phyloP scores from a whole-genome alignment of 805 yeast species.

The Yarrowia sp. region DNA sequence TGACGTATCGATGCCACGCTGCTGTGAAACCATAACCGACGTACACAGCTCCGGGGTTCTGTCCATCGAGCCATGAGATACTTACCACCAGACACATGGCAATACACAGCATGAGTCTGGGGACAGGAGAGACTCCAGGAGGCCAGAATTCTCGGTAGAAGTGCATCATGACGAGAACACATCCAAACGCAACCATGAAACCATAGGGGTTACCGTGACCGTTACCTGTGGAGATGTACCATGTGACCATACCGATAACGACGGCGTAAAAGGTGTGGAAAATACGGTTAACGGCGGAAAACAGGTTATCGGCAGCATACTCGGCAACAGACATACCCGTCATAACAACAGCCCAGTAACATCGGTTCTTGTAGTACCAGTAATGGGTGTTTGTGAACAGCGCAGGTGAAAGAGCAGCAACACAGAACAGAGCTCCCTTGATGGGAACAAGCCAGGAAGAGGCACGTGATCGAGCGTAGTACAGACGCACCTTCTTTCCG shows the following conservation, averaged over 20 bases:
- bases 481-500: background rate
- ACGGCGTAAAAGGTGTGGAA: constrained; percentile 37
- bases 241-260: constrained; percentile 38
- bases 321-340: constrained; percentile 36
- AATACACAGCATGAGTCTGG: constrained; percentile 36
- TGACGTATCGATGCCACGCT: constrained; percentile 41
- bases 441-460: constrained; percentile 32
- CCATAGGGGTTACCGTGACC: constrained; percentile 41
- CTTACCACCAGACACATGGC: constrained; percentile 38
- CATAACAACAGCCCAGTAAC: constrained; percentile 40
- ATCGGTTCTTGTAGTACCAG: constrained; percentile 34
- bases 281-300: constrained; percentile 35
- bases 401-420: constrained; percentile 34
- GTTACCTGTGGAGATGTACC: constrained; percentile 41
- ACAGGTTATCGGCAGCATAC: constrained; percentile 39
- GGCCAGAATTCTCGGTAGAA: constrained; percentile 37
- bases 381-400: constrained; percentile 34
- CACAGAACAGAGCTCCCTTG: constrained; percentile 33
- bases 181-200: constrained; percentile 31
- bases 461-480: background rate
- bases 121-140: constrained; percentile 35
- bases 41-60: constrained; percentile 31
- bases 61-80: constrained; percentile 37
- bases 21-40: constrained; percentile 37
- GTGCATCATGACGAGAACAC: constrained; percentile 1